A percentile compares a stretch with the other conserved stretches of the same genome.
phyloP scores from a whole-genome alignment of 129 eudicot genomes.

The Flaveria ramosissima region DNA sequence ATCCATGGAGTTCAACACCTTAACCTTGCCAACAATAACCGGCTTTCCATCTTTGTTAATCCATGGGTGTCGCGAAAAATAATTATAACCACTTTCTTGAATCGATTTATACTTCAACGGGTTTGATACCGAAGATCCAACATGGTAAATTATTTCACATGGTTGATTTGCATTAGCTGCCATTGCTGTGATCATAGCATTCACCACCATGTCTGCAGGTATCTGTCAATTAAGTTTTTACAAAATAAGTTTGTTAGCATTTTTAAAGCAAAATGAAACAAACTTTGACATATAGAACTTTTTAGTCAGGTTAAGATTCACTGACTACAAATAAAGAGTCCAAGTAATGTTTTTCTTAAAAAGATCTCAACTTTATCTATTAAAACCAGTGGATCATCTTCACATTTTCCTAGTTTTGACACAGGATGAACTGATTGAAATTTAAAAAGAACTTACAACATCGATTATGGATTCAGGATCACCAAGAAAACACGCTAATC shows the following conservation, averaged over 20 bases:
- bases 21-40: constrained; percentile 38
- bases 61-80: constrained; percentile 48
- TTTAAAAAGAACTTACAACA: constrained; percentile 28
- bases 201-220: constrained; percentile 66
- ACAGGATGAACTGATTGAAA: too few relatives aligned
- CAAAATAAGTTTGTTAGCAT: not conserved
- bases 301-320: too few relatives aligned
- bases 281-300: not conserved
- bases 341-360: too few relatives aligned
- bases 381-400: too few relatives aligned
- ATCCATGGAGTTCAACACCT: constrained; percentile 40
- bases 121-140: constrained; percentile 58
- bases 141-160: constrained; percentile 38
- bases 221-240: constrained; percentile 28
- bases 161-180: constrained; percentile 39
- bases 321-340: too few relatives aligned
- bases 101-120: constrained; percentile 37
- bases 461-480: constrained; percentile 46
- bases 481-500: constrained; percentile 40
- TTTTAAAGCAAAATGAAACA: not conserved
- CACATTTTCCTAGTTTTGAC: too few relatives aligned
- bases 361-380: too few relatives aligned
- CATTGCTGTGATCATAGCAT: constrained; percentile 48
- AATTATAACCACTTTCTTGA: constrained; percentile 32
- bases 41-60: constrained; percentile 43